A percentile compares a stretch with the other conserved stretches of the same genome.
Evolutionary conservation across 495 filamentous ascomycete genomes (phyloP).

Genomic region (Penicillium pancosmium): DNA sequence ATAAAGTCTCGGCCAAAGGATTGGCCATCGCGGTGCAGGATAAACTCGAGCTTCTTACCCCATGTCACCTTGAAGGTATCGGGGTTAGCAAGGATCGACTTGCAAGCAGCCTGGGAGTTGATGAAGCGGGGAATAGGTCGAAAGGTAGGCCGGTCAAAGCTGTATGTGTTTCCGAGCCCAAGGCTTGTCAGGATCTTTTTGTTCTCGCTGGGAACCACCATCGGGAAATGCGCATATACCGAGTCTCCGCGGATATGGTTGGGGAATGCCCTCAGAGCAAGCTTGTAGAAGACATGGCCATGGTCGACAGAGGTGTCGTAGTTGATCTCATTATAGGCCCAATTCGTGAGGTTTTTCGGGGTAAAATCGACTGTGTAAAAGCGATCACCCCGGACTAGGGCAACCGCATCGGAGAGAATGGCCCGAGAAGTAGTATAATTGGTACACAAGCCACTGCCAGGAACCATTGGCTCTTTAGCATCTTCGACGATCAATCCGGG

Average conservation of each 20-base stretch:
- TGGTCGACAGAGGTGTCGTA: slow-evolving; percentile 53
- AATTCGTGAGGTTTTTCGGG: slow-evolving; percentile 77
- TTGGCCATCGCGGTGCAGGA: slow-evolving; percentile 44
- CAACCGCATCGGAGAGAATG: slow-evolving; percentile 83
- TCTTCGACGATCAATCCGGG: slow-evolving; percentile 82
- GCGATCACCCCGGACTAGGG: slow-evolving; percentile 82
- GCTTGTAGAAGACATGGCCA: slow-evolving; percentile 63
- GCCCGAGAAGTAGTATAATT: slow-evolving; percentile 82
- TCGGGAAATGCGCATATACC: slow-evolving; percentile 61
- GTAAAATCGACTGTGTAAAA: slow-evolving; percentile 82
- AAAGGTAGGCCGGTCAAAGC: slow-evolving; percentile 47
- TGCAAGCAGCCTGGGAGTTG: slow-evolving; percentile 52
- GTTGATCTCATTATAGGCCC: slow-evolving; percentile 63
- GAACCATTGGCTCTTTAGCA: slow-evolving; percentile 69
- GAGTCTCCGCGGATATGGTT: slow-evolving; percentile 58
- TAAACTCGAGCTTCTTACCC: slow-evolving; percentile 55
- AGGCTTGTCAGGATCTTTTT: slow-evolving; percentile 51
- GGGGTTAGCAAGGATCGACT: slow-evolving; percentile 49
- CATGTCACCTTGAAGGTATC: slow-evolving; percentile 59
- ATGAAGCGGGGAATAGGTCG: slow-evolving; percentile 42
- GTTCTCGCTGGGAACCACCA: slow-evolving; percentile 60
- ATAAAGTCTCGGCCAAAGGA: slow-evolving; percentile 55
- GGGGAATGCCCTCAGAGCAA: slow-evolving; percentile 63
- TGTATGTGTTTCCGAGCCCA: slow-evolving; percentile 51
- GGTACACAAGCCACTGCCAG: slow-evolving; percentile 80